Conservation (phyloP, 495 filamentous ascomycete genomes). For the Penicillium samsonianum region DNA sequence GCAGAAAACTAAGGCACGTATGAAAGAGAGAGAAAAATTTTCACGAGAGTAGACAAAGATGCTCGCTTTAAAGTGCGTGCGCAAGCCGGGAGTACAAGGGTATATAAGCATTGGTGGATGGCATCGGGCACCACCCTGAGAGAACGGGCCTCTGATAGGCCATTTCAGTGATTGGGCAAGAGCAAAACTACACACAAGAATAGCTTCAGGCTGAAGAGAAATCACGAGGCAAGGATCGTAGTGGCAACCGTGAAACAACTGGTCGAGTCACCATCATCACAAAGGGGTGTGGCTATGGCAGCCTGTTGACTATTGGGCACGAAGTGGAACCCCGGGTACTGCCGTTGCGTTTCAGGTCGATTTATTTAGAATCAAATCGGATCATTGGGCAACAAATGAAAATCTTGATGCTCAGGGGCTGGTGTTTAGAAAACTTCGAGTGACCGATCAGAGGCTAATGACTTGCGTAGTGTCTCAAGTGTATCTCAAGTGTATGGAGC, state of each 20-base stretch:
- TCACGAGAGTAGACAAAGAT: slow-evolving; percentile 25
- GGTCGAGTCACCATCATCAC: slow-evolving; percentile 5
- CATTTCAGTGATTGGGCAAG: slow-evolving; percentile 26
- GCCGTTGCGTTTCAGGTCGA: slow-evolving; percentile 14
- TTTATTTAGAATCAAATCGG: slow-evolving; percentile 8
- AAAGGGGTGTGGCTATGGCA: slow-evolving; percentile 9
- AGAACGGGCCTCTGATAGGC: slow-evolving; percentile 26
- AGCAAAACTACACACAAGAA: slow-evolving; percentile 22
- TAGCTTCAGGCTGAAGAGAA: slow-evolving; percentile 29
- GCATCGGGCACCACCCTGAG: slow-evolving; percentile 32
- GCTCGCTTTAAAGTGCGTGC: slow-evolving; percentile 12
- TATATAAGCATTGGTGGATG: slow-evolving; percentile 28
- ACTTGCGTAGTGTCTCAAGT: not conserved
- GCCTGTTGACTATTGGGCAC: slow-evolving; percentile 12
- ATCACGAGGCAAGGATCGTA: slow-evolving; percentile 15
- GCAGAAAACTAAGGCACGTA: slow-evolving; percentile 9
- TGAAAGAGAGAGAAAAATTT: slow-evolving; percentile 14
- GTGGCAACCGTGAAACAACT: slow-evolving; percentile 17
- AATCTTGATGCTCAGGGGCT: slow-evolving; percentile 7
- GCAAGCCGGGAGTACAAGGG: slow-evolving; percentile 18
- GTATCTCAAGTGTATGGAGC: slow-evolving; percentile 1
- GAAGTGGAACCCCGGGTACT: slow-evolving; percentile 12
- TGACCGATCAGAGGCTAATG: not conserved
- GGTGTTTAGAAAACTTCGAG: not conserved
- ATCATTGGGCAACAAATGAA: slow-evolving; percentile 13